Base-by-base conservation (phyloP, 2,329 filamentous ascomycete genomes). In the Teratosphaeria pseudoeucalypti region DNA sequence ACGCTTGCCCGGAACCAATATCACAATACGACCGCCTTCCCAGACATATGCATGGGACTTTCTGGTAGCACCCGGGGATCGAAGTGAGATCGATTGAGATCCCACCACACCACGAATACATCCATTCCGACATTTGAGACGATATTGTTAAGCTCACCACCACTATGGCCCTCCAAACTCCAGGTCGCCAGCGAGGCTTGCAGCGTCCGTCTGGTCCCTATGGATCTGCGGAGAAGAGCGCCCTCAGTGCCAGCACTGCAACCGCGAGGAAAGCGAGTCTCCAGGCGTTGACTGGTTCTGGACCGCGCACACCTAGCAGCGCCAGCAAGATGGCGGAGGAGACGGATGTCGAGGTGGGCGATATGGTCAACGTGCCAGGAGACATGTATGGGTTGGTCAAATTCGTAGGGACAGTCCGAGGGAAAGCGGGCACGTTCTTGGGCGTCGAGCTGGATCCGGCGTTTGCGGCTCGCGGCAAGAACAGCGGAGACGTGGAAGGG, bases 401-500 rank as follows among this genome's bases (percentile, higher is more conserved):
- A 72, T 99, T 96, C 71, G 79, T 97, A 62, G 94, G 94, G 53
- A 79, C 80, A 47, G 92, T 99, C 49, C 84, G 86, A 67, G 92
- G 92, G 63, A 96, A 96, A 78, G 90, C 88, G 66, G 94, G 94
- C 56, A 83, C 84, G 23, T 99, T 99, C 78, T 91, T 90, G 34
- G 94, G 94, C 54, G 89, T 99, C 39, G 94, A 99, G 75, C 80
- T 99, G 63, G 85, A 87, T 68, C 79, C 83, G 57, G 89, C 95
- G 66, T 95, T 87, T 77, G 89, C 91, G 37, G 75, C 81, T 57
- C 84, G 88, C 71, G 94, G 94, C 37, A 99, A 99, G 80, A 99
- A 99, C 71, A 95, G 84, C 69, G 94, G 94, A 64, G 92, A 96
- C 73, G 94, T 97, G 58, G 92, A 97, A 67, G 94, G 92, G 89